Base-by-base conservation (phyloP, 1,284 basidiomycete species). In the Heterobasidion annosum region DNA sequence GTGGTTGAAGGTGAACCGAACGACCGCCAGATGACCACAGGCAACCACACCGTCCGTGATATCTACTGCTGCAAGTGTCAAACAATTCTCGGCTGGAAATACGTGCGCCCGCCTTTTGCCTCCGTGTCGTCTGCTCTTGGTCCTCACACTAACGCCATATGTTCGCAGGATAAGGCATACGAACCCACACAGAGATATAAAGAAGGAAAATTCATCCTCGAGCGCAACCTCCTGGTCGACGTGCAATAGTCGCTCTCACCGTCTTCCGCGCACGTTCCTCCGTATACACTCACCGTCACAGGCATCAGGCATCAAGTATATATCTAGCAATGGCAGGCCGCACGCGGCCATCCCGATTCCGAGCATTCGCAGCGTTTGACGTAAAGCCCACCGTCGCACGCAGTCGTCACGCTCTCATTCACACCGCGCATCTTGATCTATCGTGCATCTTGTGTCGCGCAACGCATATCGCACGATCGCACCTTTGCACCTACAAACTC, bases 141-240 rank as follows among this genome's bases (percentile, higher is more conserved):
- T 50, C 43, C 49, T 51, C 52, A 52, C 34, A 48, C 44, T 43
- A 35, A n/a, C 40, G 13, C 40, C 40, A 16, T 43, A 13, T 43
- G 58, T 48, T n/a, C 53, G 34, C 65, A 97, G 95, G 95, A 97
- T 69, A 82, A 82, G 55, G 96, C 96, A 6, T 98, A 87, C 67
- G 93, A 97, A 65, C 66, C 76, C 8, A 79, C 82, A 12, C 95
- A 99, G 77, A 93, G 91, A 70, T 99, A 99, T 80, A 99, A 99
- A 69, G 96, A 99, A 75, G 93, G 93, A 68, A 95, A 95, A 74
- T 98, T 83, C 69, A 98, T 99, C 68, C 87, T 99, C 56, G 96
- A 99, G 72, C 87, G 91, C 65, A 91, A 91, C 65, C 77, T 94
- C 64, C 85, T 95, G 63, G 76, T 83, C 61, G 88, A 90, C 64